Percentiles rank a stretch among this genome's conserved stretches.
These are phyloP conservation scores for Pseudonitzschia pungens DNA, from an alignment of 108 stramenopile species.

Conservation along the genomic window DNA sequence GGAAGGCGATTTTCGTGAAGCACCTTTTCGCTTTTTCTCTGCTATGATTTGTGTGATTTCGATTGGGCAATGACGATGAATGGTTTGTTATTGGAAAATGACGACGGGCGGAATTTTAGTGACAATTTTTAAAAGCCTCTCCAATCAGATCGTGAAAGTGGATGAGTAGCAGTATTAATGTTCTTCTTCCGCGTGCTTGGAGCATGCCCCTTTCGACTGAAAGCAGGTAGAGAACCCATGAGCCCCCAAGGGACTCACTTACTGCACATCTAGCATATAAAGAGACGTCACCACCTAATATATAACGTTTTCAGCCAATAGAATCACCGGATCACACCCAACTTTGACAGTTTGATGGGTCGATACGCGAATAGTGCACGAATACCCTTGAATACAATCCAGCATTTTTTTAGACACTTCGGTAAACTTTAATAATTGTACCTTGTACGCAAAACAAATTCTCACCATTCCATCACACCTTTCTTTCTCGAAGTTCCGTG, in stretches of 20 bases:
- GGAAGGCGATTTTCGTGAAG: neutral
- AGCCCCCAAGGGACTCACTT: neutral
- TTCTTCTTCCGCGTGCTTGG: neutral
- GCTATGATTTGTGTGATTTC: neutral
- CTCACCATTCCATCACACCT: neutral
- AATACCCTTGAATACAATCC: no score
- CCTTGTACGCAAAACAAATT: neutral
- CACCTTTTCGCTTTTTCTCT: neutral
- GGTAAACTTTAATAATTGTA: no score
- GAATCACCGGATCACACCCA: neutral
- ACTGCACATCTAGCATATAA: neutral
- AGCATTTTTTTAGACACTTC: neutral
- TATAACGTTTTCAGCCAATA: neutral
- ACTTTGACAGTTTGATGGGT: conserved; percentile 1
- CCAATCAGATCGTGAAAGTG: conserved; percentile 4
- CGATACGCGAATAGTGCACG: neutral
- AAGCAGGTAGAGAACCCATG: neutral
- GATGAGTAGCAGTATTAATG: neutral
- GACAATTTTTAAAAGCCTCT: neutral
- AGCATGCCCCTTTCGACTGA: neutral
- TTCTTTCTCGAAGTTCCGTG: neutral
- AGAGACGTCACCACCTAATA: neutral
- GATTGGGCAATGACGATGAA: neutral
- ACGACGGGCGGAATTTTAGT: neutral
- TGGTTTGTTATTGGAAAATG: no score